These are phyloP conservation scores for Termitomyces sp. DNA, from an alignment of 768 basidiomycete genomes.

Conservation along the genomic window DNA sequence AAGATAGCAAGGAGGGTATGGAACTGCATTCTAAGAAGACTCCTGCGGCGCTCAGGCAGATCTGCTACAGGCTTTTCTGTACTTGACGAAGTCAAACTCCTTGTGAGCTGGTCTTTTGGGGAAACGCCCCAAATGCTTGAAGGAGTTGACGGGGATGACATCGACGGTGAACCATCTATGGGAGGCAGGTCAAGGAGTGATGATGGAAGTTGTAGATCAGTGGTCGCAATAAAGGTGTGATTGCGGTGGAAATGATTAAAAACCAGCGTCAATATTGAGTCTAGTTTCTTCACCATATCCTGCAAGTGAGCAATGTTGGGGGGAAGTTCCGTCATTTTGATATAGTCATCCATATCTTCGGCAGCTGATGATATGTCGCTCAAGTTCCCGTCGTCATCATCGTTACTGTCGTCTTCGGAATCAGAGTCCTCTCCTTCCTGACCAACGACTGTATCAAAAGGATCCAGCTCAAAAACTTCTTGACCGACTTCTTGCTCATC, in stretches of 20 bases:
- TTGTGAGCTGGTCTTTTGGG: conserved; percentile 14
- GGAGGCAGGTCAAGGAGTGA: conserved; percentile 32
- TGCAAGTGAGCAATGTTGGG: conserved; percentile 65
- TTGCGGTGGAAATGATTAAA: conserved; percentile 78
- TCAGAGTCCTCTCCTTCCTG: conserved; percentile 64
- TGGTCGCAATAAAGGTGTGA: conserved; percentile 22
- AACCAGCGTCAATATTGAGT: conserved; percentile 77
- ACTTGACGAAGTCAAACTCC: not conserved
- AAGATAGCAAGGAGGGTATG: conserved; percentile 89
- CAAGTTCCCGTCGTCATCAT: conserved; percentile 38
- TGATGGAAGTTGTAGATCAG: conserved; percentile 18
- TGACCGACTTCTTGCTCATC: conserved; percentile 59
- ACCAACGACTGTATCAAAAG: conserved; percentile 80
- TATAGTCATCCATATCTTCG: conserved; percentile 40
- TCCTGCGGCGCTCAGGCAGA: conserved; percentile 20
- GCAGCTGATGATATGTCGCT: conserved; percentile 78
- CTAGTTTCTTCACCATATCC: conserved; percentile 90
- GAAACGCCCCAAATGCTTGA: conserved; percentile 11
- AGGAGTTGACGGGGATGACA: conserved; percentile 23
- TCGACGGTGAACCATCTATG: conserved; percentile 18
- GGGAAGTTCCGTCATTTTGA: conserved; percentile 34
- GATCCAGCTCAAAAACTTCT: conserved; percentile 76
- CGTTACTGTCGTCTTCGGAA: conserved; percentile 47
- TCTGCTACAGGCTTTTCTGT: conserved; percentile 3
- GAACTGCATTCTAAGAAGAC: conserved; percentile 61